Conservation (phyloP, 306 rosid genomes). For the Rosa persica region DNA sequence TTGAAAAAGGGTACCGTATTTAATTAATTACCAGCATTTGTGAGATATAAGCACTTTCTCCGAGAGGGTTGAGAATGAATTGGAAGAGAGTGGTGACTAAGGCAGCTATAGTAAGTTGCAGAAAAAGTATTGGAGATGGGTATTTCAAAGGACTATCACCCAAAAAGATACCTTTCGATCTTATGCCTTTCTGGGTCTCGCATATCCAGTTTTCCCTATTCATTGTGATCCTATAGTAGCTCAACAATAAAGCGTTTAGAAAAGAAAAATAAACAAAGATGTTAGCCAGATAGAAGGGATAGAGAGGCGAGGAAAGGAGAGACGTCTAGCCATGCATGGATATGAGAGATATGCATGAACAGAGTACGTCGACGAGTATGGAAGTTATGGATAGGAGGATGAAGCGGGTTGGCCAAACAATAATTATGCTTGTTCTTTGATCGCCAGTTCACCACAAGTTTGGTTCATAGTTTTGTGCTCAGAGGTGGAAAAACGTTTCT, state of each 20-base stretch:
- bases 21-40: conserved; percentile 45
- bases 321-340: background rate
- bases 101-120: conserved; percentile 39
- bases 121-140: conserved; percentile 19
- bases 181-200: background rate
- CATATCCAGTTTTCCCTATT: conserved; percentile 28
- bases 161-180: conserved; percentile 37
- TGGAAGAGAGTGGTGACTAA: conserved; percentile 29
- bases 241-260: background rate
- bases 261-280: background rate
- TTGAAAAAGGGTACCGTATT: background rate
- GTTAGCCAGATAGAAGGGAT: background rate
- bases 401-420: conserved; percentile 17
- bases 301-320: background rate
- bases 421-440: background rate
- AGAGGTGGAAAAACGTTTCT: conserved; percentile 11
- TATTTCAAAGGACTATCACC: conserved; percentile 41
- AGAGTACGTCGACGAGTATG: background rate
- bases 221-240: background rate
- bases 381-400: conserved; percentile 21
- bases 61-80: conserved; percentile 48
- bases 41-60: conserved; percentile 42
- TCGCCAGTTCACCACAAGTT: conserved; percentile 6
- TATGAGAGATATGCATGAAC: background rate
- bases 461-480: background rate